Conservation (phyloP, 106 monocot species). For the Chionographis japonica region DNA sequence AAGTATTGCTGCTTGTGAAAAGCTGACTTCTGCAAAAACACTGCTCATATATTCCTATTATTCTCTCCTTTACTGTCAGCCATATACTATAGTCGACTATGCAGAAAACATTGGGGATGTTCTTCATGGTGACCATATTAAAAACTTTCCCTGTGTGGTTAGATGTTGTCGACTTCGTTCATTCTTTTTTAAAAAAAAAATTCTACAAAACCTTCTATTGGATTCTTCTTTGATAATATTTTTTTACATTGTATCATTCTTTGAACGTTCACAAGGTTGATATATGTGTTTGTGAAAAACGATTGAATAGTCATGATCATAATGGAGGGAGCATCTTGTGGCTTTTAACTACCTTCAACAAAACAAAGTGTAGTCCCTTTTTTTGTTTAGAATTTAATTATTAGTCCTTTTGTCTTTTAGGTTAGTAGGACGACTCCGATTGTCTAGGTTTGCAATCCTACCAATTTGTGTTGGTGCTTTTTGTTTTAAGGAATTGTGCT, state of each 20-base stretch:
- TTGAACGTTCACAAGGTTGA: conserved; percentile 71
- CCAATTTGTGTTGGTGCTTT: too few relatives aligned
- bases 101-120: conserved; percentile 98
- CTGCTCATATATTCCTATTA: conserved; percentile 96
- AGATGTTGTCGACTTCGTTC: conserved; percentile 1
- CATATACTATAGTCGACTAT: conserved; percentile 77
- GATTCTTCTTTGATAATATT: neutral
- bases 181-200: neutral
- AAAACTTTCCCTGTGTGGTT: conserved; percentile 91
- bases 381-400: too few relatives aligned
- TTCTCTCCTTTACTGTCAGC: conserved; percentile 85
- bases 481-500: too few relatives aligned
- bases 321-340: too few relatives aligned
- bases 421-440: too few relatives aligned
- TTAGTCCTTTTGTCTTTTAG: too few relatives aligned
- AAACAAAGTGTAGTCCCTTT: too few relatives aligned
- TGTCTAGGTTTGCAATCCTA: too few relatives aligned
- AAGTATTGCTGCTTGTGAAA: conserved; percentile 69
- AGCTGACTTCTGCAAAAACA: conserved; percentile 89
- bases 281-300: conserved; percentile 94
- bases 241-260: too few relatives aligned
- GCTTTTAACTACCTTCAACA: too few relatives aligned
- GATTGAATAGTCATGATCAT: conserved; percentile 59
- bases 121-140: conserved; percentile 94
- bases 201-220: neutral